Base-by-base conservation (phyloP, 208 protist species). In the Acanthamoeba culbertsoni region DNA sequence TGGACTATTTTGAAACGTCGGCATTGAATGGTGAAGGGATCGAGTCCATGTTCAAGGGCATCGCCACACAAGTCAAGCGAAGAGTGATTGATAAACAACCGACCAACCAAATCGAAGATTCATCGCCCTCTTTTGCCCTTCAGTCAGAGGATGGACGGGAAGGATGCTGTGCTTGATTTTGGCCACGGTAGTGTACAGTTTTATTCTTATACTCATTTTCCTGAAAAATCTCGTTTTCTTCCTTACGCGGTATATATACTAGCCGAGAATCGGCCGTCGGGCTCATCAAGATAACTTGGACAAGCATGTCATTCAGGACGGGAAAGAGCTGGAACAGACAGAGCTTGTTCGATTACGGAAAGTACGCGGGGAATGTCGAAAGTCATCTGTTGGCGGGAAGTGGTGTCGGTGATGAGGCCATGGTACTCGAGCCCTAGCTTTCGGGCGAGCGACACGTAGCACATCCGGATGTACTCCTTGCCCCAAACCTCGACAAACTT, bases 1-100 rank as follows among this genome's bases (percentile, higher is more conserved):
- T 89, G 79, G 33, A 57, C 45, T 89, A 89, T 26, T 89, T 42
- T 89, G 79, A 89, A 31, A 62, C 79, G 16, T 89, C 79, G 7
- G 79, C 79, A 7, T 1, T 37, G 1, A 89, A 14, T 5, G 79
- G 79, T 0, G 53, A 57, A 31, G 53, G 53, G 4, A 48, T 89
- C 6, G 79, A 89, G 31, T 42, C n/a, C 35, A 89, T 89, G 79
- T 89, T 89, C 79, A 89, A 20, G 79, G 33, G 23, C 42, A 89
- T 89, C 14, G 79, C 46, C 0, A 89, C 79, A 3, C 79, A 89
- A 48, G 26, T 89, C 79, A 89, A 89, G 31, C 45, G 79, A 89
- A 42, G 79, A 5, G 48, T 89, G 35, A 65, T 89, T 26, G 79
- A 89, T 48, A 89, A 89, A 23, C 28, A 79, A 18, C 16, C 14